phyloP scores from a whole-genome alignment of 345 rosid genomes.

The Ceriops tagal region DNA sequence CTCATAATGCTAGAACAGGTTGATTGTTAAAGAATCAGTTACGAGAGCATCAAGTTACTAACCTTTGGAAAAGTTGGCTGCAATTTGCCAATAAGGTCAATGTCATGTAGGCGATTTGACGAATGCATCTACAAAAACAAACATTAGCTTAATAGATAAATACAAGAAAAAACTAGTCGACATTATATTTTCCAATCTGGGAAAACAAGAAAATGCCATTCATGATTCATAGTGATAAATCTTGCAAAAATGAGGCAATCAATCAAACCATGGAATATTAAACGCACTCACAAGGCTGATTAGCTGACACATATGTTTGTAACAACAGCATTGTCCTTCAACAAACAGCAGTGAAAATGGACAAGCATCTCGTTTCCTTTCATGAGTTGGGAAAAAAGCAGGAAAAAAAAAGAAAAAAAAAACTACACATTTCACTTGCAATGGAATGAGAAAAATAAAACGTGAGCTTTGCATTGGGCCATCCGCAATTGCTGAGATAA shows the following conservation, averaged over 20 bases:
- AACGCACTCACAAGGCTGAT: too few species aligned
- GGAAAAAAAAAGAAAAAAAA: too few species aligned
- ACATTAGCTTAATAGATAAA: not conserved
- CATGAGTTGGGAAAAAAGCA: not conserved
- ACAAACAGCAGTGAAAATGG: not conserved
- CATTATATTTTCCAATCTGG: not conserved
- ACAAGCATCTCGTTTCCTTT: not conserved
- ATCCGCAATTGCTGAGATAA: too few species aligned
- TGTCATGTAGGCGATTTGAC: constrained; percentile 42
- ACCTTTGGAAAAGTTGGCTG: constrained; percentile 60
- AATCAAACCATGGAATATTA: too few species aligned
- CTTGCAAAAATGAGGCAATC: too few species aligned
- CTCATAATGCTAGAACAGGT: not conserved
- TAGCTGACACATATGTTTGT: too few species aligned
- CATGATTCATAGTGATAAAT: too few species aligned
- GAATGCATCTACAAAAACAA: constrained; percentile 42
- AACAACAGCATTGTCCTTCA: not conserved
- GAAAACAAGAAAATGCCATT: too few species aligned
- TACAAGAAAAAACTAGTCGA: not conserved
- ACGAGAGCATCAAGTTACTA: constrained; percentile 18
- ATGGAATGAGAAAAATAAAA: too few species aligned
- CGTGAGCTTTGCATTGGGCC: too few species aligned
- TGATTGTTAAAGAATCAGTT: not conserved
- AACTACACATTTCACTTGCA: not conserved
- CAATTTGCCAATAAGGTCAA: constrained; percentile 41